A percentile compares a stretch with the other conserved stretches of the same genome.
Evolutionary conservation across 805 yeast species (phyloP).

Genomic region (Grigorovia humatica): DNA sequence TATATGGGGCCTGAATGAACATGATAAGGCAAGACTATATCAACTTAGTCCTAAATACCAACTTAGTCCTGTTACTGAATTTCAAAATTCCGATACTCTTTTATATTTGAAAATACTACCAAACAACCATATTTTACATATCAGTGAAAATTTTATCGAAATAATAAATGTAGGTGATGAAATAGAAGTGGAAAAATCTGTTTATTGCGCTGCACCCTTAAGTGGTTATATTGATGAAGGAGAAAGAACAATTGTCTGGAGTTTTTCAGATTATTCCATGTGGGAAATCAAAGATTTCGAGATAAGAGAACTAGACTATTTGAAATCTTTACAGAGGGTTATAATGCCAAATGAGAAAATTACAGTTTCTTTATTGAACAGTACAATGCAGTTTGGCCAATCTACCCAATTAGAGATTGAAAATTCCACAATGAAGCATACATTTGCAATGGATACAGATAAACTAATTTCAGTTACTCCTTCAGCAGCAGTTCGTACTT

Average conservation of each 20-base stretch:
- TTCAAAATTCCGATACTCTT: not conserved
- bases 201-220: not conserved
- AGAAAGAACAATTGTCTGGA: not conserved
- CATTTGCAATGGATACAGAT: not conserved
- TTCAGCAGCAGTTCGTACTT: not conserved
- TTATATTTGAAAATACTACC: not conserved
- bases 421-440: not conserved
- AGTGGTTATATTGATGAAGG: not conserved
- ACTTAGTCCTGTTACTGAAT: not conserved
- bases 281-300: not conserved
- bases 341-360: not conserved
- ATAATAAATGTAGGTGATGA: not conserved
- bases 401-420: not conserved
- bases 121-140: not conserved
- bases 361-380: not conserved
- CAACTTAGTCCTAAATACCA: not conserved
- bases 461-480: not conserved
- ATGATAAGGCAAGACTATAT: not conserved
- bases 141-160: not conserved
- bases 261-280: not conserved
- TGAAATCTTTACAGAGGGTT: not conserved
- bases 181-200: no score
- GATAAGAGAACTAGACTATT: not conserved
- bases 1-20: not conserved
- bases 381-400: no score